Evolutionary conservation across 2,329 filamentous ascomycete genomes (phyloP).

Genomic region (Cladosporium sp.): DNA sequence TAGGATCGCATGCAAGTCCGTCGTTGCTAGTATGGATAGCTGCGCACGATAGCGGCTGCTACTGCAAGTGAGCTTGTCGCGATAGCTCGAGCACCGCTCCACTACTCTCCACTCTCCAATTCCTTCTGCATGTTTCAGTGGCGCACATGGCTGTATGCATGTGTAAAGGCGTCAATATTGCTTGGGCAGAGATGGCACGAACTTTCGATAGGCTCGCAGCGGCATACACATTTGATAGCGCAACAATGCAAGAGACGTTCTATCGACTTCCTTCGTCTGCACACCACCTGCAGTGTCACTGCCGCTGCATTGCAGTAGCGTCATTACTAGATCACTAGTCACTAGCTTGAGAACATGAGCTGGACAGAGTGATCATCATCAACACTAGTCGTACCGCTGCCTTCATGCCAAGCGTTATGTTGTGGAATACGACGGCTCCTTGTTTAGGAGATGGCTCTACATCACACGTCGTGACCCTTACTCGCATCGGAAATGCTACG

Average conservation of each 20-base stretch:
- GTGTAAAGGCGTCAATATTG: neutral
- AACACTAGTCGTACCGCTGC: neutral
- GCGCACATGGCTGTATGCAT: conserved; percentile 2
- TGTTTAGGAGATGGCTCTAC: neutral
- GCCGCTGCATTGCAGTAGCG: neutral
- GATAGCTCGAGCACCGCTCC: neutral
- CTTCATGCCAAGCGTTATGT: neutral
- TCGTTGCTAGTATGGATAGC: neutral
- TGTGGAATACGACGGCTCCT: neutral
- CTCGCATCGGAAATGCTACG: neutral
- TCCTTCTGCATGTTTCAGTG: neutral
- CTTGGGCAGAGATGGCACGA: neutral
- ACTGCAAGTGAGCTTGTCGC: neutral
- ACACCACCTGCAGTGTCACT: neutral
- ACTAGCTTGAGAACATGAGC: neutral
- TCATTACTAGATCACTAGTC: neutral
- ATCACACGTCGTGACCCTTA: neutral
- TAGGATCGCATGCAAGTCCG: neutral
- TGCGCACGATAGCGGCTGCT: neutral
- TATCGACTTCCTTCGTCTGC: neutral
- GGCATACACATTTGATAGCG: neutral
- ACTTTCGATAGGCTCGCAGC: neutral
- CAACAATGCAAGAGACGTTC: neutral
- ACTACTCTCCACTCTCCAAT: neutral
- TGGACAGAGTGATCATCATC: neutral